Conservation (phyloP, 2,329 filamentous ascomycete species). For the Venturiaceae sp. region DNA sequence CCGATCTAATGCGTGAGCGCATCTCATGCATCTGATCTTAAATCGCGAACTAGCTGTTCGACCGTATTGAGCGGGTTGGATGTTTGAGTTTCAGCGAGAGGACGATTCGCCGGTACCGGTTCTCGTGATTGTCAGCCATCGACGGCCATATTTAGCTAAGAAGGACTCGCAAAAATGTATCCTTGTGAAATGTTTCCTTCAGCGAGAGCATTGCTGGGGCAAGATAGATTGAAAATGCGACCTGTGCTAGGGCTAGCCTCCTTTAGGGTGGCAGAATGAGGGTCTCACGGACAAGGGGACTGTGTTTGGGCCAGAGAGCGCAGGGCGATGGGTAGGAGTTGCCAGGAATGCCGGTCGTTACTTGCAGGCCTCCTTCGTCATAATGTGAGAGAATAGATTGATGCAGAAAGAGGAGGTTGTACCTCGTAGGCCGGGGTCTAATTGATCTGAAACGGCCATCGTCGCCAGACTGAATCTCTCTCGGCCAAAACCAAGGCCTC, state of each 20-base stretch:
- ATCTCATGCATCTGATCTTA: neutral
- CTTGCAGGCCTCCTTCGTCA: neutral
- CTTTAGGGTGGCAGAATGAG: neutral
- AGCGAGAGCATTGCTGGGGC: neutral
- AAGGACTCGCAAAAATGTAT: neutral
- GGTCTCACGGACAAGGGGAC: neutral
- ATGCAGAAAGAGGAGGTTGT: neutral
- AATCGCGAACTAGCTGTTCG: too few species aligned
- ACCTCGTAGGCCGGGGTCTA: neutral
- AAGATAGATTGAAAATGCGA: neutral
- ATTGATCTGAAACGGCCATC: neutral
- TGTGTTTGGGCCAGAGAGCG: neutral
- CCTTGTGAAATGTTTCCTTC: neutral
- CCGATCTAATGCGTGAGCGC: too few species aligned
- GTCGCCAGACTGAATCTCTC: neutral
- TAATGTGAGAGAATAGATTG: neutral
- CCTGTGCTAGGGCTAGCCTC: too few species aligned
- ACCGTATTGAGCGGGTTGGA: too few species aligned
- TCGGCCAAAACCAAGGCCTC: neutral
- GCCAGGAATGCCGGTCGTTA: neutral
- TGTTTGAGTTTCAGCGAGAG: neutral
- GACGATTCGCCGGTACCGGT: neutral
- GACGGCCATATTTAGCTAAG: neutral
- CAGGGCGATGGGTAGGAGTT: neutral
- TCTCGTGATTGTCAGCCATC: neutral